Base-by-base conservation (phyloP, 2,329 filamentous ascomycete species). In the Ophiostoma triangulosporum region DNA sequence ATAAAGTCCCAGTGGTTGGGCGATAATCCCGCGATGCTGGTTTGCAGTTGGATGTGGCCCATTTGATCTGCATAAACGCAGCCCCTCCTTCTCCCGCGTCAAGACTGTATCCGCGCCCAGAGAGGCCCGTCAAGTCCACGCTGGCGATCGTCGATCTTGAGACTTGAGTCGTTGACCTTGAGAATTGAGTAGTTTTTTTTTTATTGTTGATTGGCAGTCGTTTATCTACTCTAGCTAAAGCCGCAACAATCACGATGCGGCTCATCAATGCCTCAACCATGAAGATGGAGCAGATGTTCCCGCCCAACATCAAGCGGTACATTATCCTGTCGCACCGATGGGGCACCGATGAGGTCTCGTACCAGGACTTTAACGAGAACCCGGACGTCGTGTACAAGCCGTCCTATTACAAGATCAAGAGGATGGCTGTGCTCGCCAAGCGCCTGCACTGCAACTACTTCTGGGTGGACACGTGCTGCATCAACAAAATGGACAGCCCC, bases 391-490 rank as follows among this genome's bases (percentile, higher is more conserved):
- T 5, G 4, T 43, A 24, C 38, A 24, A 15, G 20, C n/a, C n/a
- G n/a, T n/a, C n/a, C n/a, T n/a, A n/a, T n/a, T n/a, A n/a, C n/a
- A 43, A 43, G 20, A 17, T 43, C 11, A 24, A 3, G 11, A 11
- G 11, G 3, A 17, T 29, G 15, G 32, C 14, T 15, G 17, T 14
- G 6, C 12, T 24, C n/a, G 8, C 27, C 5, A 15, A 14, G 8
- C 27, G 33, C 20, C n/a, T 24, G 12, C 20, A 22, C 12, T 24
- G n/a, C 3, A 5, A 31, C 7, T 58, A 58, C 43, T 33, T 58
- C 9, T 60, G 59, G 58, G 26, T 61, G 17, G 59, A 60, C 48
- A 61, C 56, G 1, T 61, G 59, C 57, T 61, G 58, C 52, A 61
- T 61, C 52, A 53, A 60, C 56, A 61, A 61, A 52, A 31, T 50